Evolutionary conservation across 2,329 filamentous ascomycete genomes (phyloP).

Genomic region (Aaosphaeria arxii): DNA sequence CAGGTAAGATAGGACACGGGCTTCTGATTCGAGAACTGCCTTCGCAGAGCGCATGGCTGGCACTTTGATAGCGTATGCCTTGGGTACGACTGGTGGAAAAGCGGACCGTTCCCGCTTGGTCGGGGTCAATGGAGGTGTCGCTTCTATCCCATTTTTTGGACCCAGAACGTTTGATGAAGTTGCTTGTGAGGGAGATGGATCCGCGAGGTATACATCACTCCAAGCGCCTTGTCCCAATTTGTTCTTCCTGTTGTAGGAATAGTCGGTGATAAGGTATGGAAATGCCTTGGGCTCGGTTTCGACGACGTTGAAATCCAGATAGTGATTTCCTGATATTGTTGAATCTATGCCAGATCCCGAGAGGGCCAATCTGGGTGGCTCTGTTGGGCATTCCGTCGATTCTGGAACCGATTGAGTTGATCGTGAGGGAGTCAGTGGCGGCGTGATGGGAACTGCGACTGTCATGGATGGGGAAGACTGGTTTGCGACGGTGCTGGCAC

Average conservation of each 20-base stretch:
- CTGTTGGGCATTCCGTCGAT: too few relatives aligned
- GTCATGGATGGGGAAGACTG: constrained; percentile 6
- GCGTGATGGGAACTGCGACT: constrained; percentile 17
- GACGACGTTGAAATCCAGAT: not conserved
- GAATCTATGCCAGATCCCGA: too few relatives aligned
- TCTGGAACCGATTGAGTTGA: constrained; percentile 3
- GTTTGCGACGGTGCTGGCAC: constrained; percentile 1
- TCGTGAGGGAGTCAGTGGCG: constrained; percentile 26
- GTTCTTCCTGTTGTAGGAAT: constrained; percentile 24
- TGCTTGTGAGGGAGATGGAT: constrained; percentile 11
- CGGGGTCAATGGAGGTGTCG: constrained; percentile 28
- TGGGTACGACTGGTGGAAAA: constrained; percentile 9
- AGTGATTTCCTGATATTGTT: too few relatives aligned
- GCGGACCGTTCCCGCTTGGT: constrained; percentile 7
- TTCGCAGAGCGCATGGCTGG: constrained; percentile 27
- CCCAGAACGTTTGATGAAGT: not conserved
- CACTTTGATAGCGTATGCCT: constrained; percentile 33
- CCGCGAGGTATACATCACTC: constrained; percentile 37
- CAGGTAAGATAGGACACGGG: constrained; percentile 30
- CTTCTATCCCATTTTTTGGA: constrained; percentile 1
- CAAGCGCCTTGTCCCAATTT: constrained; percentile 32
- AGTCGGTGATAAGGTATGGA: constrained; percentile 22
- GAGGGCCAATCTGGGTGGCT: too few relatives aligned
- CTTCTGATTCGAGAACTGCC: constrained; percentile 29
- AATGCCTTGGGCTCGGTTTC: constrained; percentile 8